These are phyloP conservation scores for Stenogyne calaminthoides DNA, from an alignment of 305 asterid species.

Conservation along the genomic window DNA sequence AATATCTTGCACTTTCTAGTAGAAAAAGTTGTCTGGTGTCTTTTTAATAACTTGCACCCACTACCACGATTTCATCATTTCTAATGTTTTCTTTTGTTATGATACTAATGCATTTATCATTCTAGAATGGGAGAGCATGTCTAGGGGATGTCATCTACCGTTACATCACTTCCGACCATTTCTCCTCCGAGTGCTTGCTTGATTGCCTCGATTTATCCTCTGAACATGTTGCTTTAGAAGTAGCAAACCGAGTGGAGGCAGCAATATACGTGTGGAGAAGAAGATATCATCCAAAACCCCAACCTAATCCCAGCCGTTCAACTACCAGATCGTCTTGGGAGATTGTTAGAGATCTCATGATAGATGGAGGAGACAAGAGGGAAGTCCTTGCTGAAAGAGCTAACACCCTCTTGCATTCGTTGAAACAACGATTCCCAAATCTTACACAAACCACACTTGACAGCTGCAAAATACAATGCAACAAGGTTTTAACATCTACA, in stretches of 20 bases:
- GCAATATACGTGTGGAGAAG: conserved; percentile 69
- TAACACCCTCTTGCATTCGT: conserved; percentile 65
- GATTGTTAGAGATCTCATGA: conserved; percentile 73
- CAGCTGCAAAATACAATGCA: conserved; percentile 77
- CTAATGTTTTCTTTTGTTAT: not conserved
- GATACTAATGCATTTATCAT: not conserved
- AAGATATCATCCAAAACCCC: conserved; percentile 52
- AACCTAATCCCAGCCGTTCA: conserved; percentile 61
- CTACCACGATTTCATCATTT: not conserved
- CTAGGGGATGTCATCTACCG: conserved; percentile 92
- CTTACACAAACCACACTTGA: conserved; percentile 80
- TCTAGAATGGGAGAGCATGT: conserved; percentile 79
- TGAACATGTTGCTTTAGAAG: conserved; percentile 72
- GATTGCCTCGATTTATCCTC: conserved; percentile 83
- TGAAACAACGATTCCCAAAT: conserved; percentile 77
- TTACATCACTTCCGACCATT: conserved; percentile 78
- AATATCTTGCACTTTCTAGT: too few relatives aligned
- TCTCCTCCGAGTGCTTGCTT: conserved; percentile 86
- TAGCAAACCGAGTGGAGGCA: conserved; percentile 84
- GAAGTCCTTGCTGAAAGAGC: conserved; percentile 79
- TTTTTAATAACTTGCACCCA: too few relatives aligned
- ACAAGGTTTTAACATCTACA: conserved; percentile 53
- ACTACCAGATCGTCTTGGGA: conserved; percentile 83
- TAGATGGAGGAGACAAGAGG: conserved; percentile 86
- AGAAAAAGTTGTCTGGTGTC: too few relatives aligned